phyloP scores from a whole-genome alignment of 768 basidiomycete species.

The Calocybe indica region DNA sequence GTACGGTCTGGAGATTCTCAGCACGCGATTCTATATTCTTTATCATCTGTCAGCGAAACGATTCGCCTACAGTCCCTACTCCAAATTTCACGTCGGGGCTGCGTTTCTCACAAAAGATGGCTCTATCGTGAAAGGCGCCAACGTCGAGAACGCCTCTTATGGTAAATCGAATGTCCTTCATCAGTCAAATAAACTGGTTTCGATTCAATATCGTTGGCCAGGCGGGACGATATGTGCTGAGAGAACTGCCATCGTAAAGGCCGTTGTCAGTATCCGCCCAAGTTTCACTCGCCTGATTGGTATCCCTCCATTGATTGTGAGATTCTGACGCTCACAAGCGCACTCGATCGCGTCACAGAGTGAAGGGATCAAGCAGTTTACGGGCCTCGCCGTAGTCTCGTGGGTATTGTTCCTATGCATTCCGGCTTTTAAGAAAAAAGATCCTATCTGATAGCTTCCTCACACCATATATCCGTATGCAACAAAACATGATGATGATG shows the following conservation, averaged over 20 bases:
- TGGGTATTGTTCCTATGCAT: constrained; percentile 26
- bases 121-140: constrained; percentile 75
- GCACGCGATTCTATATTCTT: no score
- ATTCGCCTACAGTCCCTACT: constrained; percentile 77
- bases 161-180: constrained; percentile 40
- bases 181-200: neutral
- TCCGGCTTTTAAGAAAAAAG: no score
- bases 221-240: constrained; percentile 94
- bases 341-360: constrained; percentile 43
- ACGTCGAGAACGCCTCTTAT: constrained; percentile 92
- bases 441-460: no score
- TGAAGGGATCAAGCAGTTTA: constrained; percentile 66
- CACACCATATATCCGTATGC: no score
- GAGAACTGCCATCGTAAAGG: constrained; percentile 92
- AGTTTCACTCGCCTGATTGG: neutral
- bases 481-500: no score
- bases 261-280: constrained; percentile 51
- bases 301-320: constrained; percentile 7
- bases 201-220: constrained; percentile 20
- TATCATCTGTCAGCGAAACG: constrained; percentile 46
- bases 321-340: neutral
- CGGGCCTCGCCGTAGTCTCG: constrained; percentile 78
- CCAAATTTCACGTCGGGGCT: constrained; percentile 90
- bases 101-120: constrained; percentile 71
- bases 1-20: no score